Percentiles rank a stretch among this genome's conserved stretches.
Evolutionary conservation across 208 protist genomes (phyloP).

Genomic region (Tritrichomonas musculus): DNA sequence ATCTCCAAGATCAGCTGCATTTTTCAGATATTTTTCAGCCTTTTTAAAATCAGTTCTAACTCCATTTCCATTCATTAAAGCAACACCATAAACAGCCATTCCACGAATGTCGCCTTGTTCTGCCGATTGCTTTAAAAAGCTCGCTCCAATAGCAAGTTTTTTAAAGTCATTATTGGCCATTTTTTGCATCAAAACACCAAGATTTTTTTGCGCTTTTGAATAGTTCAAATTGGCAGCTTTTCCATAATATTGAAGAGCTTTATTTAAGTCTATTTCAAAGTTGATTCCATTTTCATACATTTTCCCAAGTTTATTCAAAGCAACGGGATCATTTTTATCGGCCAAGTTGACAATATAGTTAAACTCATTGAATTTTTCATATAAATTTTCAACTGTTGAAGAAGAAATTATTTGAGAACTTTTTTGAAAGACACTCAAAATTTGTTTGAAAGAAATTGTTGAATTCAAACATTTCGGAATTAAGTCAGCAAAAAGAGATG

Average conservation of each 20-base stretch:
- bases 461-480: not conserved
- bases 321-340: not conserved
- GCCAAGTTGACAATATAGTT: not conserved
- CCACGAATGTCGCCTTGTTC: not conserved
- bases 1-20: not conserved
- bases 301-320: not conserved
- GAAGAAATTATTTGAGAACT: not conserved
- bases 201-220: not conserved
- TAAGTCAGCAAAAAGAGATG: no score
- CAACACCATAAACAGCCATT: not conserved
- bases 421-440: not conserved
- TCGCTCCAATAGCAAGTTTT: not conserved
- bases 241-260: not conserved
- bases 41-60: not conserved
- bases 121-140: not conserved
- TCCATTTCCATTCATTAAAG: not conserved
- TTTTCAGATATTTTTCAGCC: not conserved
- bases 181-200: not conserved
- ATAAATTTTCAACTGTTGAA: no score
- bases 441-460: no score
- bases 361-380: no score
- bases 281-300: not conserved
- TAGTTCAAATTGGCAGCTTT: not conserved
- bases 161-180: not conserved
- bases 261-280: not conserved